Evolutionary conservation across 208 protist genomes (phyloP), one percentile per base, ranked within the genome.

Genomic region (Wallacemonas sp.): DNA sequence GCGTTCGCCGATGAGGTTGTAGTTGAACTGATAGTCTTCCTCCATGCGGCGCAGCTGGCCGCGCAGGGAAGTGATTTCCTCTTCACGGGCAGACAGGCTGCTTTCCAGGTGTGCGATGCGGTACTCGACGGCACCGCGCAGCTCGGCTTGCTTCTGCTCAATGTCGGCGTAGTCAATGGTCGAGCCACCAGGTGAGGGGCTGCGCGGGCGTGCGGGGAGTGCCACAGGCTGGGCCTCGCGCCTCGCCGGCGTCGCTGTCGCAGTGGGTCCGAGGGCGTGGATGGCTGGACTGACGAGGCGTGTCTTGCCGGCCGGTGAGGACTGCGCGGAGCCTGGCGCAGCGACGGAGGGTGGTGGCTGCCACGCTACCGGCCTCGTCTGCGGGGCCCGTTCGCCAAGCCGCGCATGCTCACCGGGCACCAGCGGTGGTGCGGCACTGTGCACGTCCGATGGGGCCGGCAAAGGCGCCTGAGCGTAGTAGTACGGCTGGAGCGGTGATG

Each of bases 1-100:
- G 32, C 90, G 86, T 61, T 95, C 87, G 36, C 63, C 79, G 29
- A 95, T 95, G 32, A 95, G 76, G 39, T 86, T 81, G 71, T 89
- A 95, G 67, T 95, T 95, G 62, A 93, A 95, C 68, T 91, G 81
- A 55, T 95, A 95, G 73, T 95, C 90, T 61, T 95, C 87, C 69
- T 93, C 90, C 24, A 89, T 69, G 61, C 83, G 81, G 1, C 73
- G 74, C 52, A 95, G 72, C 45, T 84, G 87, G 1, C 73, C 66
- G 19, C 71, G 73, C 10, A 93, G 74, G 2, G 52, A 52, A 24
- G 72, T 71, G 21, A 93, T 45, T 57, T 92, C 87, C 55, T 89
- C 81, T 24, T 93, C 90, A 6, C 84, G 82, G 41, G 73, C 45
- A 38, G 72, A 59, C 19, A 95, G 66, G 32, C 75, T 68, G 10